Evolutionary conservation across 441 rosid genomes (phyloP).

Genomic region (Syzygium malaccense): DNA sequence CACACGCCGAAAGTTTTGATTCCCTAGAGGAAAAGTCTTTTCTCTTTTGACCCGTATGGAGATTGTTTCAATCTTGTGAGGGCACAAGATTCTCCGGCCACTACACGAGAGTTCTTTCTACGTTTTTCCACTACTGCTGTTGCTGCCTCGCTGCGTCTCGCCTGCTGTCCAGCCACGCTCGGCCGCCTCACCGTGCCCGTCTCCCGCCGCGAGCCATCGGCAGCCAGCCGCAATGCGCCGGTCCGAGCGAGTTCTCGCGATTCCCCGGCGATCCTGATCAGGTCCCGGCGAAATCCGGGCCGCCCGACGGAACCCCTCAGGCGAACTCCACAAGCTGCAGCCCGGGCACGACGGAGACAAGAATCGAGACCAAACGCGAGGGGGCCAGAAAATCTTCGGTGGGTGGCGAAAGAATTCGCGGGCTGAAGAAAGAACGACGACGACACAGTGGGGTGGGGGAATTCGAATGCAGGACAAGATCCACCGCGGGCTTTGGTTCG

Average conservation of each 20-base stretch:
- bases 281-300: not conserved
- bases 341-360: not conserved
- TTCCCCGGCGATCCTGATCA: not conserved
- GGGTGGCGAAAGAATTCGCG: not conserved
- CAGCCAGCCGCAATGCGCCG: not conserved
- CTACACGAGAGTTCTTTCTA: not conserved
- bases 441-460: not conserved
- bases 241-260: not conserved
- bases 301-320: not conserved
- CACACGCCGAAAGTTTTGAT: not conserved
- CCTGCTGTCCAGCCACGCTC: too few species aligned
- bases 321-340: not conserved
- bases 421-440: not conserved
- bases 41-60: not conserved
- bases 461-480: too few species aligned
- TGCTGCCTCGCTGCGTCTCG: too few species aligned
- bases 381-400: not conserved
- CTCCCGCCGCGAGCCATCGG: too few species aligned
- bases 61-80: too few species aligned
- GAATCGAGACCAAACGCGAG: fast-evolving
- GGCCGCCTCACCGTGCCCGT: too few species aligned
- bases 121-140: too few species aligned
- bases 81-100: not conserved
- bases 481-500: too few species aligned
- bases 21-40: not conserved